Percentiles rank a stretch among this genome's conserved stretches.
phyloP scores from a whole-genome alignment of 1,284 basidiomycete genomes.

The Mrakiaceae sp. region DNA sequence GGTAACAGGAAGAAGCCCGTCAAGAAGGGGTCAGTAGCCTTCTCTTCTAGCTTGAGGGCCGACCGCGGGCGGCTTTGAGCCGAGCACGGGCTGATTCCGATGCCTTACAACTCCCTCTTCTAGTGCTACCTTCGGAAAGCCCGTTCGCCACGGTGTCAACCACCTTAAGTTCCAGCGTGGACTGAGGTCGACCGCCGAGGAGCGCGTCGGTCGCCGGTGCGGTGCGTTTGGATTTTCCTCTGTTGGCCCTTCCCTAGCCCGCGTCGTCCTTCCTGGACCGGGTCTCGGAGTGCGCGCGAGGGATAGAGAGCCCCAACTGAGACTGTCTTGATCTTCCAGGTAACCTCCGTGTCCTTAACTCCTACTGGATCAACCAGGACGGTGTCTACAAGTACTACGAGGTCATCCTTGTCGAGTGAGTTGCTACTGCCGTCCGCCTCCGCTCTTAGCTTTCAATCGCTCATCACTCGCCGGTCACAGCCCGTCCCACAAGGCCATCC shows the following conservation, averaged over 20 bases:
- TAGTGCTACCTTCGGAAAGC: constrained; percentile 90
- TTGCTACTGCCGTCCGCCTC: constrained; percentile 17
- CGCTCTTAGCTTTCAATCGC: not conserved
- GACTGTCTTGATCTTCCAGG: not conserved
- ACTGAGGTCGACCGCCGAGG: constrained; percentile 87
- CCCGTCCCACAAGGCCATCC: constrained; percentile 51
- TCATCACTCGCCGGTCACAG: constrained; percentile 16
- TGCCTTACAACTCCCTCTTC: constrained; percentile 35
- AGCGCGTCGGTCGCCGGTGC: constrained; percentile 93
- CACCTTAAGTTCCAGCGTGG: constrained; percentile 97
- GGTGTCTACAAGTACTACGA: constrained; percentile 99
- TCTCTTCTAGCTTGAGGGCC: not conserved
- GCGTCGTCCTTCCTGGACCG: not conserved
- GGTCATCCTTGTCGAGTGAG: constrained; percentile 95
- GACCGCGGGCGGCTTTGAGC: not conserved
- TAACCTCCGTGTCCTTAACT: constrained; percentile 50
- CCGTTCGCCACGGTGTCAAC: constrained; percentile 98
- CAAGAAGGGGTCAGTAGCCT: constrained; percentile 58
- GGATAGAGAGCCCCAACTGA: too few relatives aligned
- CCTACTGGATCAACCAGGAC: constrained; percentile 99
- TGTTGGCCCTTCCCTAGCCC: constrained; percentile 3
- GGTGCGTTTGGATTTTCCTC: constrained; percentile 56
- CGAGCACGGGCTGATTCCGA: not conserved
- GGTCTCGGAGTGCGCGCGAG: too few relatives aligned
- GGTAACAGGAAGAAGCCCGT: constrained; percentile 99